phyloP scores from a whole-genome alignment of 2,329 filamentous ascomycete species.

The Ophiostoma sp. region DNA sequence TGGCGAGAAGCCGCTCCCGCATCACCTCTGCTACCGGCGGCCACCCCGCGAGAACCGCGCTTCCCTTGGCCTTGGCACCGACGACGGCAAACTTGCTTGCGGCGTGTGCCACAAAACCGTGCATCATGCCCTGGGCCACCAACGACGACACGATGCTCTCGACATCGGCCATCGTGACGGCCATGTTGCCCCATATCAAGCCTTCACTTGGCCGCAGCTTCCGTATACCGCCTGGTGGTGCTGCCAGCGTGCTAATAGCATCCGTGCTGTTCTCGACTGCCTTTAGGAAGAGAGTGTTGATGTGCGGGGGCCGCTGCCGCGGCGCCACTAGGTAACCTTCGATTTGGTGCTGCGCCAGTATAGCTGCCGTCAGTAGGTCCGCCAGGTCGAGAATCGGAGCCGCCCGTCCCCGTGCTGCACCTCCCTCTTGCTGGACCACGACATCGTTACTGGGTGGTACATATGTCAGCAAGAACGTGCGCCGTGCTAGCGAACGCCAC shows the following conservation, averaged over 20 bases:
- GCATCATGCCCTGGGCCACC: slow-evolving; percentile 72
- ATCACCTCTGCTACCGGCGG: slow-evolving; percentile 68
- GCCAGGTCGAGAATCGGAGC: slow-evolving; percentile 70
- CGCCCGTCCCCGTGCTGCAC: slow-evolving; percentile 48
- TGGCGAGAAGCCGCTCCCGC: slow-evolving; percentile 52
- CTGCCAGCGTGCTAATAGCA: slow-evolving; percentile 35
- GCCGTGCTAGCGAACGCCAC: slow-evolving; percentile 76
- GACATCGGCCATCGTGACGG: slow-evolving; percentile 58
- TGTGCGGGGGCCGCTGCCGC: slow-evolving; percentile 38
- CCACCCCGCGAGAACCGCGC: slow-evolving; percentile 65
- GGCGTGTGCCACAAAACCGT: slow-evolving; percentile 76
- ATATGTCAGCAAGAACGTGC: slow-evolving; percentile 72
- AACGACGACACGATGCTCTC: slow-evolving; percentile 72
- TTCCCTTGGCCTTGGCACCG: slow-evolving; percentile 62
- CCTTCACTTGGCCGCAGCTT: slow-evolving; percentile 53
- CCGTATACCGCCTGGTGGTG: slow-evolving; percentile 44
- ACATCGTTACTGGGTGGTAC: slow-evolving; percentile 47
- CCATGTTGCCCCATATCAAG: slow-evolving; percentile 57
- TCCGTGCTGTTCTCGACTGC: slow-evolving; percentile 44
- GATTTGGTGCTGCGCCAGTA: slow-evolving; percentile 58
- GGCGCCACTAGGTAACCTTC: slow-evolving; percentile 49
- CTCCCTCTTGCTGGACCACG: slow-evolving; percentile 22
- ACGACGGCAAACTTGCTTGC: slow-evolving; percentile 75
- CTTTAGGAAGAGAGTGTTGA: slow-evolving; percentile 49
- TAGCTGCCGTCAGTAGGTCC: slow-evolving; percentile 59